phyloP scores from a whole-genome alignment of 179 eudicot species.

The Nepenthes alata region DNA sequence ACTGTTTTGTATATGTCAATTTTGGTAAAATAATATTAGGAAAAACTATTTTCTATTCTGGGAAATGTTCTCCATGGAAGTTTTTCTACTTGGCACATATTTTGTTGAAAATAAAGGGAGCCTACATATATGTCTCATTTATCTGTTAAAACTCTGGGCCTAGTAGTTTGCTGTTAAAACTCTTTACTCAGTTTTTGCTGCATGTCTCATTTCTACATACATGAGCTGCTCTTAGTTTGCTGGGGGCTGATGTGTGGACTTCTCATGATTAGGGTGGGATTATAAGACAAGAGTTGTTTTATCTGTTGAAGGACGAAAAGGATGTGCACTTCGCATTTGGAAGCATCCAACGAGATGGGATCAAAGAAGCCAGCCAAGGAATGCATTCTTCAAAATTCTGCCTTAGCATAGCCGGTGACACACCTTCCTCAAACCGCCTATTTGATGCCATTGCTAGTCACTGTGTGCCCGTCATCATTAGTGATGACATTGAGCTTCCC shows the following conservation, averaged over 20 bases:
- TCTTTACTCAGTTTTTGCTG: not conserved
- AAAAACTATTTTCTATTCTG: no score
- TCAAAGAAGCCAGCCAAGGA: constrained; percentile 34
- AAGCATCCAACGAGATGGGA: constrained; percentile 33
- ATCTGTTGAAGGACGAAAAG: constrained; percentile 44
- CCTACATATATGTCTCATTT: no score
- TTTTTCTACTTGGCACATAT: no score
- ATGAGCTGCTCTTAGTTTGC: not conserved
- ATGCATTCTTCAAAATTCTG: constrained; percentile 60
- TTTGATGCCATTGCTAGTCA: constrained; percentile 67
- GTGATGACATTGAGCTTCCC: constrained; percentile 63
- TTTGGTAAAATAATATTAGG: no score
- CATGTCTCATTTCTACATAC: not conserved
- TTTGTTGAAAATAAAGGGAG: no score
- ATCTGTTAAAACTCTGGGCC: not conserved
- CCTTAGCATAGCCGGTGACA: constrained; percentile 65
- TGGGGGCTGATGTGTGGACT: not conserved
- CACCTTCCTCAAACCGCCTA: constrained; percentile 65
- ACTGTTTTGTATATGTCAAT: no score
- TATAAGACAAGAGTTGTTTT: constrained; percentile 44
- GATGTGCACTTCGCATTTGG: constrained; percentile 58
- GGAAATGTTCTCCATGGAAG: no score
- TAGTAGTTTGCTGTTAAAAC: not conserved
- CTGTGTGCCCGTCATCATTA: constrained; percentile 56
- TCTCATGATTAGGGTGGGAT: constrained; percentile 39